phyloP scores from a whole-genome alignment of 2,329 filamentous ascomycete genomes.

The Xylariales sp. region DNA sequence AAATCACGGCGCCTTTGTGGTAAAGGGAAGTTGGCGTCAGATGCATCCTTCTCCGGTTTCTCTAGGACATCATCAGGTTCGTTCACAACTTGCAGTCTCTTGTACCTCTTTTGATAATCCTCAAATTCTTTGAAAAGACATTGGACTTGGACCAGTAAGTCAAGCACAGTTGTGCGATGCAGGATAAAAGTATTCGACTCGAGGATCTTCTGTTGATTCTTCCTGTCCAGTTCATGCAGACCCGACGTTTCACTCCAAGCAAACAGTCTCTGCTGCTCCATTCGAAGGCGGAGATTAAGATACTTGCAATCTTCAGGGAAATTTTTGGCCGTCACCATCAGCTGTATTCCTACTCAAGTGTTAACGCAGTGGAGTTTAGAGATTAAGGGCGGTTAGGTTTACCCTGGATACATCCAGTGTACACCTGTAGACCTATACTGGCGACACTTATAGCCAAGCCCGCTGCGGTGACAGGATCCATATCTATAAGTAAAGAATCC shows the following conservation, averaged over 20 bases:
- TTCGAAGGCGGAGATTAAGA: constrained; percentile 42
- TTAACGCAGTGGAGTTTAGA: background rate
- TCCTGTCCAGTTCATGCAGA: constrained; percentile 37
- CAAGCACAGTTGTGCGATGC: constrained; percentile 44
- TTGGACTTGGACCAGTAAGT: constrained; percentile 42
- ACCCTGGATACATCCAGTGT: constrained; percentile 41
- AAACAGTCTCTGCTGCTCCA: constrained; percentile 46
- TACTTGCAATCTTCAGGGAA: constrained; percentile 45
- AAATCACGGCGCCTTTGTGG: constrained; percentile 35
- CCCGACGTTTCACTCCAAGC: constrained; percentile 47
- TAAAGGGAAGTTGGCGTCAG: constrained; percentile 39
- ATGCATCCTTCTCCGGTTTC: constrained; percentile 39
- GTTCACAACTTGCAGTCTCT: constrained; percentile 28
- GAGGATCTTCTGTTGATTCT: constrained; percentile 36
- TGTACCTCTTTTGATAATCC: constrained; percentile 35
- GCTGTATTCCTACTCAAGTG: constrained; percentile 35
- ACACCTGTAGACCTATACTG: constrained; percentile 40
- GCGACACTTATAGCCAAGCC: constrained; percentile 41
- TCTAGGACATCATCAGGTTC: constrained; percentile 31
- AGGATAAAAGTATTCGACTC: constrained; percentile 44
- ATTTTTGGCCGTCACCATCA: constrained; percentile 41
- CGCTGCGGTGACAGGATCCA: constrained; percentile 39
- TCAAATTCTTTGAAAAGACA: constrained; percentile 43
- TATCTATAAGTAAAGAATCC: constrained; percentile 14
- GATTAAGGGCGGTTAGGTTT: background rate